phyloP scores from a whole-genome alignment of 2,329 filamentous ascomycete genomes.

The Parasarocladium wereldwijsianum region DNA sequence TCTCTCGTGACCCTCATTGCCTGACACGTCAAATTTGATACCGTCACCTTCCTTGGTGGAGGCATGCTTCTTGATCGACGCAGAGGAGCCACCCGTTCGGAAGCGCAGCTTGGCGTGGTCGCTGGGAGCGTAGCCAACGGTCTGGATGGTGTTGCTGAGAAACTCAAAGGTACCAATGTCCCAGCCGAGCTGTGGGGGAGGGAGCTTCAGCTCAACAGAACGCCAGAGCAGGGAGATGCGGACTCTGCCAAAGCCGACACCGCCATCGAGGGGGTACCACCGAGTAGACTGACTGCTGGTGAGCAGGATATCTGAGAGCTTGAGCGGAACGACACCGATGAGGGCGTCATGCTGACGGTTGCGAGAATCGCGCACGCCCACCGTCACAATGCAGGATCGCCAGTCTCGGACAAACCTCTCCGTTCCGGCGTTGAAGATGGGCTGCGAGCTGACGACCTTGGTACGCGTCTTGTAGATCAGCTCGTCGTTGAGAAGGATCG shows the following conservation, averaged over 20 bases:
- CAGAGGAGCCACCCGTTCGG: conserved; percentile 72
- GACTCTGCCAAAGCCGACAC: conserved; percentile 80
- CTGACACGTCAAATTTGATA: conserved; percentile 33
- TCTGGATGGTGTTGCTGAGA: conserved; percentile 52
- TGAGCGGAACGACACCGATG: conserved; percentile 79
- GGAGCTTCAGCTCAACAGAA: conserved; percentile 71
- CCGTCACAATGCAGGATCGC: conserved; percentile 72
- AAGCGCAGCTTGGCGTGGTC: conserved; percentile 63
- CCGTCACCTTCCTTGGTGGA: conserved; percentile 46
- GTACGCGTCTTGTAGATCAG: conserved; percentile 85
- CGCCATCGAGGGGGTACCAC: conserved; percentile 95
- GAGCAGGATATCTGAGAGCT: conserved; percentile 74
- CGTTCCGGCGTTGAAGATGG: conserved; percentile 93
- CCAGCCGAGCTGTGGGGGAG: conserved; percentile 79
- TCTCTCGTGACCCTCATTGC: conserved; percentile 21
- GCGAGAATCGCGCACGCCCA: conserved; percentile 77
- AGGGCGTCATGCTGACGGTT: conserved; percentile 91
- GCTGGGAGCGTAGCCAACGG: conserved; percentile 44
- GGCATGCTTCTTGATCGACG: conserved; percentile 46
- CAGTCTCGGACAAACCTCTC: conserved; percentile 90
- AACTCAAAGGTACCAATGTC: conserved; percentile 94
- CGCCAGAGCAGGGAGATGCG: conserved; percentile 84
- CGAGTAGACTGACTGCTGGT: conserved; percentile 74
- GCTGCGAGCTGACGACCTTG: conserved; percentile 86
- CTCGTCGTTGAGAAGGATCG: conserved; percentile 78